phyloP scores from a whole-genome alignment of 2,329 filamentous ascomycete genomes.

The Clarireedia paspali region DNA sequence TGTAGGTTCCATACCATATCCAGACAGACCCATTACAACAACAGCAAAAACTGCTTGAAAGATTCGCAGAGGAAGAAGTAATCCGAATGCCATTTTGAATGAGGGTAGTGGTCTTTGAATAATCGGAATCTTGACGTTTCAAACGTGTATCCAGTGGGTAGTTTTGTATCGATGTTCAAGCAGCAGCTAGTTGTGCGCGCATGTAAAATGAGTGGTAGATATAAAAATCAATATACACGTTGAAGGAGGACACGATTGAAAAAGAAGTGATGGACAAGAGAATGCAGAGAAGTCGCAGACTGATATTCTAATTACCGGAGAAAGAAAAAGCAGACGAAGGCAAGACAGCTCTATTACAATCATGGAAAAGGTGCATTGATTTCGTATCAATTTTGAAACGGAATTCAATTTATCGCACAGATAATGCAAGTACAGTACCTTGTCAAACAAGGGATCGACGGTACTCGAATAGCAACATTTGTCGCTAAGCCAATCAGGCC shows the following conservation, averaged over 20 bases:
- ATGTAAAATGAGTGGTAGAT: slow-evolving; percentile 12
- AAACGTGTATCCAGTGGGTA: not conserved
- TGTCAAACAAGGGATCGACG: slow-evolving; percentile 1
- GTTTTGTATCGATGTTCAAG: slow-evolving; percentile 4
- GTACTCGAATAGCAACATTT: not conserved
- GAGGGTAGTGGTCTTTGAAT: not conserved
- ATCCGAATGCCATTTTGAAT: slow-evolving; percentile 32
- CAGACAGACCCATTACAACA: slow-evolving; percentile 40
- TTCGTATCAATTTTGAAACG: slow-evolving; percentile 9
- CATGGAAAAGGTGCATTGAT: not conserved
- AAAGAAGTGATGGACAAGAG: not conserved
- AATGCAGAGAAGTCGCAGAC: not conserved
- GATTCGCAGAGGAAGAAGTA: slow-evolving; percentile 38
- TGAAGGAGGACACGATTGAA: slow-evolving; percentile 5
- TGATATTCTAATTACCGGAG: slow-evolving; percentile 1
- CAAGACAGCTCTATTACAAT: slow-evolving; percentile 2
- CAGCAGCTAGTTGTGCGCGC: slow-evolving; percentile 20
- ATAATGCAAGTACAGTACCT: not conserved
- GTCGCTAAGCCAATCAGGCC: not conserved
- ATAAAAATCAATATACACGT: slow-evolving; percentile 5
- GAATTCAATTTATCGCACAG: slow-evolving; percentile 7
- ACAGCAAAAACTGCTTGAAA: slow-evolving; percentile 39
- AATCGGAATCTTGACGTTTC: slow-evolving; percentile 1
- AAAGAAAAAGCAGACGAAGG: slow-evolving; percentile 4
- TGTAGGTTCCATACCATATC: slow-evolving; percentile 35